Evolutionary conservation across 2,329 filamentous ascomycete species (phyloP).

Genomic region (Monosporascus sp.): DNA sequence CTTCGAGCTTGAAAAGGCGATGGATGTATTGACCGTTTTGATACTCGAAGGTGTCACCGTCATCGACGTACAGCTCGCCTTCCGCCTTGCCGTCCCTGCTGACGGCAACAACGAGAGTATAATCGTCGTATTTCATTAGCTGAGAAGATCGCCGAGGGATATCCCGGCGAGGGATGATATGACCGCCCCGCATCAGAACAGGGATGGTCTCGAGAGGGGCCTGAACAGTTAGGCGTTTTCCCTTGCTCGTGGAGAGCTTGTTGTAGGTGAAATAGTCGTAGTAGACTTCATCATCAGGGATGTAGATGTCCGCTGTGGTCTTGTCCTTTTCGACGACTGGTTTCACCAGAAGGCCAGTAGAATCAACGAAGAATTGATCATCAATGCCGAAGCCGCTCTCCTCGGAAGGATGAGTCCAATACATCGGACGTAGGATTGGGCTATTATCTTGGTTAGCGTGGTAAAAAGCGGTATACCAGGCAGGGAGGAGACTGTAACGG

Average conservation of each 20-base stretch:
- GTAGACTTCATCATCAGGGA: slow-evolving; percentile 84
- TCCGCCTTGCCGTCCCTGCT: slow-evolving; percentile 63
- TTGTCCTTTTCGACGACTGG: slow-evolving; percentile 78
- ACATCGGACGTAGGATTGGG: slow-evolving; percentile 87
- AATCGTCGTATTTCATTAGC: slow-evolving; percentile 91
- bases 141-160: slow-evolving; percentile 78
- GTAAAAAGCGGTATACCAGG: slow-evolving; percentile 97
- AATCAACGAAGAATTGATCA: slow-evolving; percentile 88
- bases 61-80: slow-evolving; percentile 85
- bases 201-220: slow-evolving; percentile 85
- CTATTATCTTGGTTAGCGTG: slow-evolving; percentile 77
- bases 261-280: slow-evolving; percentile 94
- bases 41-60: slow-evolving; percentile 89
- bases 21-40: slow-evolving; percentile 84
- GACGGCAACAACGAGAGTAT: slow-evolving; percentile 79
- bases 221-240: slow-evolving; percentile 63
- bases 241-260: slow-evolving; percentile 62
- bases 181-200: slow-evolving; percentile 85
- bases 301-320: slow-evolving; percentile 71
- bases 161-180: slow-evolving; percentile 88
- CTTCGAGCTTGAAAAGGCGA: slow-evolving; percentile 67
- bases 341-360: slow-evolving; percentile 86
- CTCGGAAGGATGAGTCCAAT: slow-evolving; percentile 83
- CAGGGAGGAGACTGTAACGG: slow-evolving; percentile 82
- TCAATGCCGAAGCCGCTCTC: slow-evolving; percentile 86